Evolutionary conservation across 2,329 filamentous ascomycete genomes (phyloP).

Genomic region (Sclerotinia sclerotiorum): DNA sequence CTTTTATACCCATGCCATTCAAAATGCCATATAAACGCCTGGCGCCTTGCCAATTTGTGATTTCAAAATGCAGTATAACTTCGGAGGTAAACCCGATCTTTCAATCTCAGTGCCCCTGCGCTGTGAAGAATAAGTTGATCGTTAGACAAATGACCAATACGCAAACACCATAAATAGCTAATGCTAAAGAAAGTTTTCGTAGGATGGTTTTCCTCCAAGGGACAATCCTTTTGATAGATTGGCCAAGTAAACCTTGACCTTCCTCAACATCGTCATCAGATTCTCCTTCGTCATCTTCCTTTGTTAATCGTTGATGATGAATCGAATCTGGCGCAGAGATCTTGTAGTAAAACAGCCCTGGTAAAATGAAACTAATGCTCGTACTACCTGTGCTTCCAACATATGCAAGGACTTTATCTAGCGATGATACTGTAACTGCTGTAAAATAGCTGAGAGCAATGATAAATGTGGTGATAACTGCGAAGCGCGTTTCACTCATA

Average conservation of each 20-base stretch:
- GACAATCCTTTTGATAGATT: constrained; percentile 7
- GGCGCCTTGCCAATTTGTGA: constrained; percentile 18
- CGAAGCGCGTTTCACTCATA: constrained; percentile 88
- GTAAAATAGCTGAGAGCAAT: constrained; percentile 82
- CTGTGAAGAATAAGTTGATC: constrained; percentile 74
- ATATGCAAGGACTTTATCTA: constrained; percentile 90
- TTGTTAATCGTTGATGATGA: constrained; percentile 81
- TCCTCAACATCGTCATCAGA: constrained; percentile 55
- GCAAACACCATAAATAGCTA: constrained; percentile 78
- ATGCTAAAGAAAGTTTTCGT: constrained; percentile 68
- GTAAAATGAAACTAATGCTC: constrained; percentile 94
- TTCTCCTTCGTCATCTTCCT: constrained; percentile 83
- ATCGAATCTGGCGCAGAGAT: constrained; percentile 87
- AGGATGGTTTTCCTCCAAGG: constrained; percentile 57
- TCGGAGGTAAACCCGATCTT: background rate
- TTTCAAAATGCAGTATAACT: constrained; percentile 1
- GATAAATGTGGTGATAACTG: constrained; percentile 81
- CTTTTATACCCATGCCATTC: background rate
- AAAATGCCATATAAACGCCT: background rate
- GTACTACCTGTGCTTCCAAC: constrained; percentile 94
- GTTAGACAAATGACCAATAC: constrained; percentile 89
- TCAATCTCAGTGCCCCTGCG: constrained; percentile 53
- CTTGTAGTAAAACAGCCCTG: constrained; percentile 97
- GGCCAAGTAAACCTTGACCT: constrained; percentile 24
- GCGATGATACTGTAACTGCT: constrained; percentile 84